Conservation (phyloP, 2,329 filamentous ascomycete species). For the Calonectria pteridis region DNA sequence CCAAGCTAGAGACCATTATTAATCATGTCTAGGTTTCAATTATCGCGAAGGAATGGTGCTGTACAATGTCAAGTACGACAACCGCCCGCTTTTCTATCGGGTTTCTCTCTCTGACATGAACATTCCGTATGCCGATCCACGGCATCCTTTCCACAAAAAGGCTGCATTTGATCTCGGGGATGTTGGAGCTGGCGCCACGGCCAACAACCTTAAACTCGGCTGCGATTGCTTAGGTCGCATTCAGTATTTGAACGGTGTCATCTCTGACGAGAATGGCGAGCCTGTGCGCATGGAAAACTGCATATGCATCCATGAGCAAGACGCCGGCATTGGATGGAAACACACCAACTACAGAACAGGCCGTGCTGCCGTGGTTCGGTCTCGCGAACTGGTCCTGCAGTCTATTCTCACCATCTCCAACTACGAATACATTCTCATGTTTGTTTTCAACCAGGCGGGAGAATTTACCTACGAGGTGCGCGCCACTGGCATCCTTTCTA, state of each 20-base stretch:
- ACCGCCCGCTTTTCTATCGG: conserved; percentile 73
- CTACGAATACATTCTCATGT: conserved; percentile 64
- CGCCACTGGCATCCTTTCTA: conserved; percentile 54
- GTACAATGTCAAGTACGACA: conserved; percentile 77
- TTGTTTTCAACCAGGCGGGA: conserved; percentile 64
- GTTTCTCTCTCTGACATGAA: conserved; percentile 78
- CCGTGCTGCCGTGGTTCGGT: conserved; percentile 67
- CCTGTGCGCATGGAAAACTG: conserved; percentile 61
- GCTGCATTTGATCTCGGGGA: conserved; percentile 78
- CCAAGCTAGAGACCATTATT: background rate
- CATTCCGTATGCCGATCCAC: conserved; percentile 74
- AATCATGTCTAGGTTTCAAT: conserved; percentile 71
- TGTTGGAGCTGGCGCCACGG: conserved; percentile 72
- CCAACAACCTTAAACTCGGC: conserved; percentile 72
- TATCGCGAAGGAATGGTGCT: conserved; percentile 77
- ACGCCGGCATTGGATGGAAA: conserved; percentile 81
- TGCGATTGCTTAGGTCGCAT: conserved; percentile 73
- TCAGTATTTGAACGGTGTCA: conserved; percentile 52
- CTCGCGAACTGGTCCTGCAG: conserved; percentile 67
- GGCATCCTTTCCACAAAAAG: conserved; percentile 73
- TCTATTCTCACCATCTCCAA: conserved; percentile 71
- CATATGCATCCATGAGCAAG: conserved; percentile 83
- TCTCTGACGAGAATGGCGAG: conserved; percentile 16
- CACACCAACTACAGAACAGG: conserved; percentile 82
- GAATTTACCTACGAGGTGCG: conserved; percentile 42